Evolutionary conservation across 768 basidiomycete species (phyloP).

Genomic region (Lyophyllum semitale): DNA sequence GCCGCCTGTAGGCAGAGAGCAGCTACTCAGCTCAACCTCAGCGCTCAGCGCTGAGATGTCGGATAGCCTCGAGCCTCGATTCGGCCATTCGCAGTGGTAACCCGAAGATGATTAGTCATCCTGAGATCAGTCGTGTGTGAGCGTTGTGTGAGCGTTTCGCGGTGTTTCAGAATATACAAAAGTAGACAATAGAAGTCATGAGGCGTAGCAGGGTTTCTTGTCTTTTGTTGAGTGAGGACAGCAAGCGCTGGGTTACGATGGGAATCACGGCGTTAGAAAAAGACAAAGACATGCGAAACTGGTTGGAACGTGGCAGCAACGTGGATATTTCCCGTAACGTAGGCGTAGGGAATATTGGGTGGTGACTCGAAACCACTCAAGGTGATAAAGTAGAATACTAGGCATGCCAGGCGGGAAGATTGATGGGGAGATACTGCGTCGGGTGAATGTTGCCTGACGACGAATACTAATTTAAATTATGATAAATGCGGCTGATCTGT

Average conservation of each 20-base stretch:
- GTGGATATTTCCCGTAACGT: background rate
- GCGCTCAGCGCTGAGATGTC: background rate
- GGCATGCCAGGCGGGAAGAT: background rate
- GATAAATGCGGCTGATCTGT: background rate
- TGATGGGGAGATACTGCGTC: conserved; percentile 6
- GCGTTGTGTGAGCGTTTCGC: too few species aligned
- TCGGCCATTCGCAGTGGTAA: background rate
- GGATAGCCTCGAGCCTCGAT: background rate
- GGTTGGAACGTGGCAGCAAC: background rate
- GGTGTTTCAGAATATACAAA: background rate
- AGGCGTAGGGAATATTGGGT: background rate
- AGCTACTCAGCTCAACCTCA: background rate
- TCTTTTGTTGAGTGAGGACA: background rate
- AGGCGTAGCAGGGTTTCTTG: background rate
- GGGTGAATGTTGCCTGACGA: background rate
- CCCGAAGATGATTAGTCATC: background rate
- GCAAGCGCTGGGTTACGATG: background rate
- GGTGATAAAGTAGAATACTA: background rate
- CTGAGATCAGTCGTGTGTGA: background rate
- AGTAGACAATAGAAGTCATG: too few species aligned
- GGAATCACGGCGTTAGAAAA: background rate
- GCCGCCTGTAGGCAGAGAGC: conserved; percentile 12
- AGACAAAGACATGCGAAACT: background rate
- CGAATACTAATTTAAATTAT: background rate
- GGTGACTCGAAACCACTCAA: background rate